Conservation (phyloP, 305 asterid genomes). For the Fraxinus baroniana region DNA sequence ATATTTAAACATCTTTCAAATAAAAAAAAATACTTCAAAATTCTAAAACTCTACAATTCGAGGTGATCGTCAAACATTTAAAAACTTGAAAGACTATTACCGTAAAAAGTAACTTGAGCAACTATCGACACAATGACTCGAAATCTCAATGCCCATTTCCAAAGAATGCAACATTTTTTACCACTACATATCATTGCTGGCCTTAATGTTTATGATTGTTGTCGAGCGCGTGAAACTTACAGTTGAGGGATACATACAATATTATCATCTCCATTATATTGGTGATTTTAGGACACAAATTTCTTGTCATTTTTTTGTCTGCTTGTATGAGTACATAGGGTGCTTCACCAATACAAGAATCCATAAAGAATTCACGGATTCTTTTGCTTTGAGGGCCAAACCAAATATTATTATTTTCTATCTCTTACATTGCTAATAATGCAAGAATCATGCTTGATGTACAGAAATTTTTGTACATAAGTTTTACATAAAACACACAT, state of each 20-base stretch:
- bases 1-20: too few species aligned
- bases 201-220: background rate
- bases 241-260: background rate
- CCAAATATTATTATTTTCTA: background rate
- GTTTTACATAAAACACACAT: too few species aligned
- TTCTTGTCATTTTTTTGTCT: background rate
- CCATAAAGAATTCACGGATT: background rate
- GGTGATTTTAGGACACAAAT: background rate
- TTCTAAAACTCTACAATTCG: background rate
- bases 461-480: too few species aligned
- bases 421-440: background rate
- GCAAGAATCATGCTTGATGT: too few species aligned
- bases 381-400: background rate
- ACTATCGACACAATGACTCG: too few species aligned
- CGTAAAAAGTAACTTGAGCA: background rate
- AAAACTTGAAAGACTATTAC: too few species aligned
- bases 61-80: background rate
- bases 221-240: background rate
- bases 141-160: background rate
- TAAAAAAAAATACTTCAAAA: too few species aligned
- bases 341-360: background rate
- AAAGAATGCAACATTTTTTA: background rate
- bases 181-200: background rate
- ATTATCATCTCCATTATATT: background rate
- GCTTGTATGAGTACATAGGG: background rate